Conservation (phyloP, 345 rosid genomes). For the Arabidopsis arenosa region DNA sequence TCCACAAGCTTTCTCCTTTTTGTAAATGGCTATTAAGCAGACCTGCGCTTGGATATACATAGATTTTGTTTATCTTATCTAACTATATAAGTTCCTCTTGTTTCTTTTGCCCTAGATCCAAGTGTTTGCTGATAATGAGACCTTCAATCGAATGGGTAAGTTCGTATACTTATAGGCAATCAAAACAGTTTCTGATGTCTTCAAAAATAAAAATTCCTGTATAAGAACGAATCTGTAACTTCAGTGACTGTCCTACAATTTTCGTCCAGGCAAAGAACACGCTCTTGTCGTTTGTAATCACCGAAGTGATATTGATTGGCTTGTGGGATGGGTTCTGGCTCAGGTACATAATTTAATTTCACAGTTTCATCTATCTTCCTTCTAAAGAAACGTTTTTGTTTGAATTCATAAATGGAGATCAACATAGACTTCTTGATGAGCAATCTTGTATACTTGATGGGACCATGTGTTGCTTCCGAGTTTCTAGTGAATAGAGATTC, state of each 20-base stretch:
- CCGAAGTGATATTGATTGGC: constrained; percentile 95
- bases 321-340: constrained; percentile 94
- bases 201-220: background rate
- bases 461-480: constrained; percentile 2
- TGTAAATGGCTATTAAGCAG: background rate
- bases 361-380: constrained; percentile 17
- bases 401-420: constrained; percentile 13
- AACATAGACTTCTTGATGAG: constrained; percentile 22
- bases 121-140: constrained; percentile 72
- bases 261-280: constrained; percentile 80
- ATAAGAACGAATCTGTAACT: background rate
- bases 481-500: constrained; percentile 18
- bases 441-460: constrained; percentile 6
- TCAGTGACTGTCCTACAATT: constrained; percentile 21
- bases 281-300: constrained; percentile 86
- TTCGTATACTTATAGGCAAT: constrained; percentile 13
- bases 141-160: constrained; percentile 79
- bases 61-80: background rate
- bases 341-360: constrained; percentile 58
- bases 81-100: constrained; percentile 1
- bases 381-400: background rate
- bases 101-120: constrained; percentile 63
- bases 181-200: background rate
- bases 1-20: background rate
- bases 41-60: background rate